A percentile compares a stretch with the other conserved stretches of the same genome.
Evolutionary conservation across 805 yeast genomes (phyloP).

Genomic region (Yarrowia porcina): DNA sequence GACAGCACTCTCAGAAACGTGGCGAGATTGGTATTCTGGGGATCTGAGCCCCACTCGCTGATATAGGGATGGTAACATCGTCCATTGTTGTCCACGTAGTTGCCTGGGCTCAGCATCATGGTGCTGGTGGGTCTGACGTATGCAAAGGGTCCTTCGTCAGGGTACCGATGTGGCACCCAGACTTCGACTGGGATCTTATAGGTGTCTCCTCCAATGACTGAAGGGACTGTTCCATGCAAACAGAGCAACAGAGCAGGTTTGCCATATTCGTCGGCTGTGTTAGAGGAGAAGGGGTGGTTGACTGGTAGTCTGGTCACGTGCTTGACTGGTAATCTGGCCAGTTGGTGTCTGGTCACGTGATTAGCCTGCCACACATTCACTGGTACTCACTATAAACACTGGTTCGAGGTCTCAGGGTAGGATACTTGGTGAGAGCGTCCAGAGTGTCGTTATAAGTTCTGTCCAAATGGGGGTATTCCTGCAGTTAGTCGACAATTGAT

Average conservation of each 20-base stretch:
- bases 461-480: conserved; percentile 57
- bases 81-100: conserved; percentile 69
- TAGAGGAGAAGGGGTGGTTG: background rate
- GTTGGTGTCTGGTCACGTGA: too few species aligned
- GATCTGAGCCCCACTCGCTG: conserved; percentile 50
- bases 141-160: conserved; percentile 62
- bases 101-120: conserved; percentile 55
- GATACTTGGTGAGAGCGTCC: conserved; percentile 49
- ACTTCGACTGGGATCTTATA: conserved; percentile 59
- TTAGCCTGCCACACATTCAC: too few species aligned
- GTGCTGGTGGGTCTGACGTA: conserved; percentile 55
- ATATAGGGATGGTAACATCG: conserved; percentile 64
- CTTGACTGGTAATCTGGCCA: too few species aligned
- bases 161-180: conserved; percentile 77
- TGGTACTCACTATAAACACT: conserved; percentile 46
- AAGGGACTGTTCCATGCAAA: conserved; percentile 49
- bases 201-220: conserved; percentile 17
- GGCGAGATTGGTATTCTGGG: conserved; percentile 37
- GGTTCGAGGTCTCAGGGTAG: conserved; percentile 65
- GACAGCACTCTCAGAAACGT: conserved; percentile 39
- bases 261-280: conserved; percentile 52
- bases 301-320: too few species aligned
- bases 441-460: conserved; percentile 61
- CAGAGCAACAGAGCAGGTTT: conserved; percentile 56
- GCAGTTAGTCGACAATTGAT: background rate